These are phyloP conservation scores for Infundibulicybe gibba DNA, from an alignment of 768 basidiomycete genomes.

Conservation along the genomic window DNA sequence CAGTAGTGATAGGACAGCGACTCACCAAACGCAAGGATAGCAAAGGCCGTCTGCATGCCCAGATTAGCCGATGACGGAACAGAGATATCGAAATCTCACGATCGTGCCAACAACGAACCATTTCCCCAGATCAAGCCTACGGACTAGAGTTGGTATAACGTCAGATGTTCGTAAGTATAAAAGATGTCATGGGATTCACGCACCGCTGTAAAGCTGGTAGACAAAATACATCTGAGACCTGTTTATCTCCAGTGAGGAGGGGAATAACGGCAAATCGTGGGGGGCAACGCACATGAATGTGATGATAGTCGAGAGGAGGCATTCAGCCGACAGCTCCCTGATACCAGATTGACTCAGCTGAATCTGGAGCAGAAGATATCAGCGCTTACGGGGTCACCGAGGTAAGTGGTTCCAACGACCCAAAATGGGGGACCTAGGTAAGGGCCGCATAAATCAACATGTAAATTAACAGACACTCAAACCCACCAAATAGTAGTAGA, in stretches of 20 bases:
- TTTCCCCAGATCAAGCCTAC: slow-evolving; percentile 9
- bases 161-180: not conserved
- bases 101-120: slow-evolving; percentile 23
- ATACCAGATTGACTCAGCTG: not conserved
- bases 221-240: slow-evolving; percentile 45
- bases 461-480: not conserved
- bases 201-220: slow-evolving; percentile 34
- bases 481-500: slow-evolving; percentile 41
- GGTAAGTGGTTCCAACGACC: slow-evolving; percentile 31
- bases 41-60: slow-evolving; percentile 15
- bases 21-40: slow-evolving; percentile 27
- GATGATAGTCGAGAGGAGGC: slow-evolving; percentile 36
- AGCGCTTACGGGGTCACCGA: slow-evolving; percentile 26
- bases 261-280: not conserved
- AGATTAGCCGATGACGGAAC: not conserved
- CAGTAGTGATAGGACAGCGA: not conserved
- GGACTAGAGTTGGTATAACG: slow-evolving; percentile 1
- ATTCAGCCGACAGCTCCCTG: slow-evolving; percentile 38
- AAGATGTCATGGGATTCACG: not conserved
- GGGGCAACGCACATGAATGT: slow-evolving; percentile 33
- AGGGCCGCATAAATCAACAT: not conserved
- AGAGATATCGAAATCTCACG: slow-evolving; percentile 13
- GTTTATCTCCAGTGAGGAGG: not conserved
- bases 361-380: not conserved
- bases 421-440: slow-evolving; percentile 39